Base-by-base conservation (phyloP, 371 early-diverging fungal genomes). In the Mucor irregularis region DNA sequence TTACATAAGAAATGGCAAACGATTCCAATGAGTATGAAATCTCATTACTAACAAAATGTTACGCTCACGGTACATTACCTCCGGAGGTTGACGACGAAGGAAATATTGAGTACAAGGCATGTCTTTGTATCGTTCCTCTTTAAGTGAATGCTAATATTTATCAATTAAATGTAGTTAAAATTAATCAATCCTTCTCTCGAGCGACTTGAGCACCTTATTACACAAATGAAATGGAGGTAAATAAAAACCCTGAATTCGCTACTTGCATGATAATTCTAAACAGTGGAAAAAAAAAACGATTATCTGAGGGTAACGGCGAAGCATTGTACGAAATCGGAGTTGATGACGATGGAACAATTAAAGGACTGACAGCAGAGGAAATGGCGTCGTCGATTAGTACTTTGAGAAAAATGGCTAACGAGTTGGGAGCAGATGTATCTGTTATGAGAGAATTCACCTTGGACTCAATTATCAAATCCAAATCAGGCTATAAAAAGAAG, bases 311-410 rank as follows among this genome's bases (percentile, higher is more conserved):
- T 1, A 77, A 85, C 55, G 96, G 96, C 26, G 90, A 89, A 49
- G 92, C 92, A 6, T 69, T 90, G 42, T 95, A 96, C 62, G 92
- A 94, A 58, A 80, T 94, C 9, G 96, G 96, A n/a, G 92, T 96
- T 2, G 80, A 84, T 11, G 96, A 96, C 56, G 78, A 91, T 47
- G 96, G 96, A 5, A 81, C 81, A 5, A 83, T 94, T 52, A 83
- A 91, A n/a, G 96, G 82, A 21, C 59, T 78, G 28, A 72, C 71
- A 9, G 62, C 48, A 8, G 63, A 73, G 29, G 91, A 91, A 33
- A 78, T 91, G 74, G 62, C 73, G 5, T 61, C 67, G 7, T 85
- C 91, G 1, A 56, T 92, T 16, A 53, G 63, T 9, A 90, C 90
- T 0, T 62, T 91, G 7, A 64, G 65, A 7, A 64, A 67, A 29